Evolutionary conservation across 306 rosid genomes (phyloP).

Genomic region (Carpinus fangiana): DNA sequence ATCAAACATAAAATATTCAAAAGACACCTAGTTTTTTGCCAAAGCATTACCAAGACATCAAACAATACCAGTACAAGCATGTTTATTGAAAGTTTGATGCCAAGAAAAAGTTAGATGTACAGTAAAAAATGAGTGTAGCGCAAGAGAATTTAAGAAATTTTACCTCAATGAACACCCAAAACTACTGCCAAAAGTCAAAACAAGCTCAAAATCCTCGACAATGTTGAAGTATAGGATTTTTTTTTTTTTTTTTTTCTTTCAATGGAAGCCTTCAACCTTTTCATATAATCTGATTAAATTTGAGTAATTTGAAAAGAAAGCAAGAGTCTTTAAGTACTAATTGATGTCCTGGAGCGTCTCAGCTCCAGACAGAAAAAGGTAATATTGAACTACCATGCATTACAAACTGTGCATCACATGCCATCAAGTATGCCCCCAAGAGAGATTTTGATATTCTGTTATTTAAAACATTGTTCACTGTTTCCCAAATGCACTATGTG

Average conservation of each 20-base stretch:
- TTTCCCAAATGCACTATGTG: not conserved
- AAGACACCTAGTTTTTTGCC: not conserved
- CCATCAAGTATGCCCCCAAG: not conserved
- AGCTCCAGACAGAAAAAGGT: slow-evolving; percentile 1
- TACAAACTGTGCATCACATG: slow-evolving; percentile 15
- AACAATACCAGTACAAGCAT: not conserved
- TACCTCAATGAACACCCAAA: not conserved
- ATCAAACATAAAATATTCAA: not conserved
- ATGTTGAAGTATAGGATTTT: not conserved
- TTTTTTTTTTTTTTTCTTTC: not conserved
- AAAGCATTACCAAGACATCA: not conserved
- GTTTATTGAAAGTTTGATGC: not conserved
- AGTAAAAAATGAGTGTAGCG: not conserved
- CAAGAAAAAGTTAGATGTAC: not conserved
- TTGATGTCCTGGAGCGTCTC: slow-evolving; percentile 13
- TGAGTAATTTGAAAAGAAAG: slow-evolving; percentile 3
- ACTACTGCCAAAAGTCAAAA: not conserved
- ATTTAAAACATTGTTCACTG: not conserved
- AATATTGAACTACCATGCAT: slow-evolving; percentile 8
- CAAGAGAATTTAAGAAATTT: not conserved
- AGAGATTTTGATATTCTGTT: not conserved
- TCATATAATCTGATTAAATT: not conserved
- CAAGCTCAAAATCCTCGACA: not conserved
- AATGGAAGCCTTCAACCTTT: not conserved
- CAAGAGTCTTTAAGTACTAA: slow-evolving; percentile 2